Evolutionary conservation across 2,329 filamentous ascomycete species (phyloP).

Genomic region (Ascochyta rabiei): DNA sequence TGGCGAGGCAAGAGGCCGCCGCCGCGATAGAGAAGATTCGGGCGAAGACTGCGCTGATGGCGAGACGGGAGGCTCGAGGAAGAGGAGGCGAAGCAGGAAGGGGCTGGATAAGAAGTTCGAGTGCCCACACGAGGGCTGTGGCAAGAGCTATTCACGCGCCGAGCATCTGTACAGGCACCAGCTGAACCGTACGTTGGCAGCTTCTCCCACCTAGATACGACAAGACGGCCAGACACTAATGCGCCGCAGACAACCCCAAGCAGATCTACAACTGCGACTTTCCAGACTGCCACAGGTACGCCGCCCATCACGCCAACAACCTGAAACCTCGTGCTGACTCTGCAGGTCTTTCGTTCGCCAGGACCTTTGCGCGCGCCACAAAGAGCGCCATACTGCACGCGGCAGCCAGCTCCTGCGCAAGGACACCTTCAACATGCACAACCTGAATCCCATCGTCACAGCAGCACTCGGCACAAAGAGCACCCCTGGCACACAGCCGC

Average conservation of each 20-base stretch:
- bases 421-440: conserved; percentile 66
- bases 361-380: conserved; percentile 78
- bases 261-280: conserved; percentile 95
- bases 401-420: conserved; percentile 78
- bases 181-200: conserved; percentile 74
- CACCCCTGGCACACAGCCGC: conserved; percentile 26
- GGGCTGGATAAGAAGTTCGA: conserved; percentile 73
- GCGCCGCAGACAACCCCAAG: conserved; percentile 77
- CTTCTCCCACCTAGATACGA: background rate
- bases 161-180: conserved; percentile 97
- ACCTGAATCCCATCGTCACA: conserved; percentile 51
- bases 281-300: conserved; percentile 73
- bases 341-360: conserved; percentile 83
- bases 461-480: conserved; percentile 46
- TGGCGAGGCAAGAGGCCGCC: conserved; percentile 45
- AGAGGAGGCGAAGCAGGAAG: conserved; percentile 75
- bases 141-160: conserved; percentile 94
- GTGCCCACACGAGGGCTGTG: conserved; percentile 85
- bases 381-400: conserved; percentile 61
- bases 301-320: too few relatives aligned
- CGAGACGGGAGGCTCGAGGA: conserved; percentile 48
- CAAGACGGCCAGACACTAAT: conserved; percentile 15
- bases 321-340: background rate
- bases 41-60: conserved; percentile 36
- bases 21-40: conserved; percentile 44